Conservation (phyloP, 345 rosid genomes). For the Physaria fendleri region DNA sequence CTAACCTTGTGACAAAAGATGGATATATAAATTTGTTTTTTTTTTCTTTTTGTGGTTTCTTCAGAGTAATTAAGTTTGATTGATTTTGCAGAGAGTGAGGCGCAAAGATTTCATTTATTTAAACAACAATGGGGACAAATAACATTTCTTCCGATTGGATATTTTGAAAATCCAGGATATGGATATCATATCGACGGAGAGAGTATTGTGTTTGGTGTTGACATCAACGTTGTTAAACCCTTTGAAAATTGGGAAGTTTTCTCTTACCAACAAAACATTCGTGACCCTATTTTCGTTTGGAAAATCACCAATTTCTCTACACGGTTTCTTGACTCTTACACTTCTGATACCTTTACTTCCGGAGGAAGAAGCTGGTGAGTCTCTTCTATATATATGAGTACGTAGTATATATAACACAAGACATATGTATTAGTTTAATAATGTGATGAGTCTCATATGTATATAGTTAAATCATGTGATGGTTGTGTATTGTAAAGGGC, state of each 20-base stretch:
- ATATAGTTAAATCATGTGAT: no score
- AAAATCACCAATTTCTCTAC: neutral
- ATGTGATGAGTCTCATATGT: neutral
- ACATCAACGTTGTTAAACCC: neutral
- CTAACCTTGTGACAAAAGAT: neutral
- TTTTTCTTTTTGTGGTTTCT: neutral
- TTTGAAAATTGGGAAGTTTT: neutral
- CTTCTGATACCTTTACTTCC: neutral
- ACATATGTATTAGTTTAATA: neutral
- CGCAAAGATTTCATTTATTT: constrained; percentile 10
- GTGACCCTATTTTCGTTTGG: neutral
- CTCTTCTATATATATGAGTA: neutral
- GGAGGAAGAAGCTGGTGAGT: constrained; percentile 12
- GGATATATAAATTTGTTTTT: neutral
- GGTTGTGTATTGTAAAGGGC: neutral
- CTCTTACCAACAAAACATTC: constrained; percentile 12
- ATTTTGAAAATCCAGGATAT: neutral
- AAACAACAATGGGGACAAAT: neutral
- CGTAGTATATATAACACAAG: neutral
- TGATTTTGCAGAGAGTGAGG: neutral
- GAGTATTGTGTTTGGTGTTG: constrained; percentile 14
- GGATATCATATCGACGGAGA: constrained; percentile 7
- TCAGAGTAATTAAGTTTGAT: neutral
- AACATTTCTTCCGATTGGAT: neutral
- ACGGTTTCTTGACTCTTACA: neutral